phyloP scores from a whole-genome alignment of 2,329 filamentous ascomycete genomes.

The Cladophialophora psammophila region DNA sequence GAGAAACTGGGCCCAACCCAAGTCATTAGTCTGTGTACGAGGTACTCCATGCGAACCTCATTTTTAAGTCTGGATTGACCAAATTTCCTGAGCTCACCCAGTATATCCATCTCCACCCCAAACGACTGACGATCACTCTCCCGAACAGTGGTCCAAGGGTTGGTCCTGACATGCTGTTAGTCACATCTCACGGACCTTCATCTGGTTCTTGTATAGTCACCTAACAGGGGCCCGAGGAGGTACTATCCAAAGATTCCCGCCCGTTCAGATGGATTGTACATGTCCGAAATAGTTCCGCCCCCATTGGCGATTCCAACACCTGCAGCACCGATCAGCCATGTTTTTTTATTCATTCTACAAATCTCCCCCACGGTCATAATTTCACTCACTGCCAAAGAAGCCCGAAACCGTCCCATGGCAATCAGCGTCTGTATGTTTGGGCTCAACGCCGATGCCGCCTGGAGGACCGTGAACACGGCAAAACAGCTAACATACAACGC shows the following conservation, averaged over 20 bases:
- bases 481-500: conserved; percentile 73
- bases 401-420: conserved; percentile 54
- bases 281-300: conserved; percentile 38
- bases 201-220: conserved; percentile 3
- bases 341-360: conserved; percentile 45
- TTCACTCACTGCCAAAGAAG: conserved; percentile 55
- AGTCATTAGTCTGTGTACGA: conserved; percentile 10
- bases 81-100: conserved; percentile 51
- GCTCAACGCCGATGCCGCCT: conserved; percentile 56
- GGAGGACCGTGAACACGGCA: conserved; percentile 65
- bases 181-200: background rate
- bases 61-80: conserved; percentile 49
- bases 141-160: conserved; percentile 45
- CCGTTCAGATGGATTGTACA: conserved; percentile 37
- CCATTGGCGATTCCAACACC: conserved; percentile 39
- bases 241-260: conserved; percentile 39
- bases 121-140: conserved; percentile 55
- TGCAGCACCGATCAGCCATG: conserved; percentile 7
- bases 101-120: conserved; percentile 59
- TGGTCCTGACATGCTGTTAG: conserved; percentile 22
- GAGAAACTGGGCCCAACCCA: conserved; percentile 55
- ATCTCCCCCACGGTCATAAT: conserved; percentile 44
- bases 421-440: conserved; percentile 58
- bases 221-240: conserved; percentile 35
- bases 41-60: background rate